phyloP scores from a whole-genome alignment of 768 basidiomycete species.

The Amanita exitialis region DNA sequence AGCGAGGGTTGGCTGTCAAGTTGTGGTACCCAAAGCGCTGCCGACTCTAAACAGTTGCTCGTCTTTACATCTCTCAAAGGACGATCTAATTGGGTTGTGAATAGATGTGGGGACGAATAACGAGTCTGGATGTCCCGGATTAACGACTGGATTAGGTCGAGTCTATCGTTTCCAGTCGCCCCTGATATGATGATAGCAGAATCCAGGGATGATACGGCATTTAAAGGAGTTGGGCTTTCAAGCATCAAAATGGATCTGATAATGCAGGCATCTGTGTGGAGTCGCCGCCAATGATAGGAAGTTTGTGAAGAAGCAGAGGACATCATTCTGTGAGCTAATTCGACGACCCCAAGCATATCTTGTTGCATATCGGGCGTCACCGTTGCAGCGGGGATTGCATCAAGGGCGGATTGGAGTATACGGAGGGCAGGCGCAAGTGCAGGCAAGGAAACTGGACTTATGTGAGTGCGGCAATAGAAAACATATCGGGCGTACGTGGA shows the following conservation, averaged over 20 bases:
- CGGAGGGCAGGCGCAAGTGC: background rate
- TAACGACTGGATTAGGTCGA: slow-evolving; percentile 51
- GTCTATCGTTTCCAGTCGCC: slow-evolving; percentile 47
- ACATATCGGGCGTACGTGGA: background rate
- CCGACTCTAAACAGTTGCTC: background rate
- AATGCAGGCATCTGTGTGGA: slow-evolving; percentile 73
- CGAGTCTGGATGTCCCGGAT: slow-evolving; percentile 50
- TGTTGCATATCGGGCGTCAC: background rate
- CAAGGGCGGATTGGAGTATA: background rate
- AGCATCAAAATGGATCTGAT: slow-evolving; percentile 38
- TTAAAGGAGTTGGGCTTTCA: slow-evolving; percentile 18
- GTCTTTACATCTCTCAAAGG: background rate
- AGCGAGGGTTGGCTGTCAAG: slow-evolving; percentile 7
- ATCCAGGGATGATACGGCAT: slow-evolving; percentile 58
- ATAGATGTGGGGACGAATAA: slow-evolving; percentile 11
- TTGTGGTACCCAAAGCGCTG: background rate
- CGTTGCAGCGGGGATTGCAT: background rate
- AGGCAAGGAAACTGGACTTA: background rate
- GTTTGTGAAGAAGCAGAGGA: slow-evolving; percentile 24
- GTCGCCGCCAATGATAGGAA: slow-evolving; percentile 43
- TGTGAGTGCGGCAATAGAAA: background rate
- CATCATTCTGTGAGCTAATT: slow-evolving; percentile 40
- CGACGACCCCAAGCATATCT: slow-evolving; percentile 22
- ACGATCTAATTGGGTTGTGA: background rate
- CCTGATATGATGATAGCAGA: slow-evolving; percentile 79